Evolutionary conservation across 768 basidiomycete species (phyloP), one percentile per base, ranked within the genome.

Genomic region (Tylopilus cervinicoccineus): DNA sequence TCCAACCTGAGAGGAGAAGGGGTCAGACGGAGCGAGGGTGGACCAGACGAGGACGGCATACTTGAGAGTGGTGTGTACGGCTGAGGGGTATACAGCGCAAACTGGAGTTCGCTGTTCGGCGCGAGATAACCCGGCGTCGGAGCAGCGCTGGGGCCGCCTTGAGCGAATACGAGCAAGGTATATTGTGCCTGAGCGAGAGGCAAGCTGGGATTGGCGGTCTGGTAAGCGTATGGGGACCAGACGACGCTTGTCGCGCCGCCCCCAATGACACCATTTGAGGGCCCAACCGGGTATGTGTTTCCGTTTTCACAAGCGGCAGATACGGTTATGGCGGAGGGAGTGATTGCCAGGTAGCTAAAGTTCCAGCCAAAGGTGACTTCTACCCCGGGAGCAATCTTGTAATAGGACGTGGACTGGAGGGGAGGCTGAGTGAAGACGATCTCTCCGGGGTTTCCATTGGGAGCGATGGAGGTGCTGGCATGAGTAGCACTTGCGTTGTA

Each of bases 331-430:
- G 69, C 59, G 11, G 70, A 67, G 3, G 86, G 86, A 0, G 70
- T 71, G 48, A 71, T 65, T 49, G 74, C 72, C 13, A 86, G 64
- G 54, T 73, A 69, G n/a, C 78, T 81, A 56, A 82, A 75, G 61
- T 84, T 86, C 86, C 84, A 87, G n/a, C 77, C 86, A 63, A 86
- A 82, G 24, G 82, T 86, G 56, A 86, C 74, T 50, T 64, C 72
- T 57, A 79, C 73, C 6, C 72, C 66, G 0, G 62, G 55, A 0
- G 81, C 81, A 48, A 86, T 80, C 70, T 86, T 86, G 71, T 79
- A 86, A 66, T 72, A 86, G 7, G 83, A 82, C 2, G 77, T 74
- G 20, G 76, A 75, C 5, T 78, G 79, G 43, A 74, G 68, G 2
- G 82, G 78, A 4, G 84, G 84, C 51, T 78, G 71, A 10, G 81